A percentile compares a stretch with the other conserved stretches of the same genome.
Conservation (phyloP, 495 filamentous ascomycete species). For the Parachaetomium inaequale region DNA sequence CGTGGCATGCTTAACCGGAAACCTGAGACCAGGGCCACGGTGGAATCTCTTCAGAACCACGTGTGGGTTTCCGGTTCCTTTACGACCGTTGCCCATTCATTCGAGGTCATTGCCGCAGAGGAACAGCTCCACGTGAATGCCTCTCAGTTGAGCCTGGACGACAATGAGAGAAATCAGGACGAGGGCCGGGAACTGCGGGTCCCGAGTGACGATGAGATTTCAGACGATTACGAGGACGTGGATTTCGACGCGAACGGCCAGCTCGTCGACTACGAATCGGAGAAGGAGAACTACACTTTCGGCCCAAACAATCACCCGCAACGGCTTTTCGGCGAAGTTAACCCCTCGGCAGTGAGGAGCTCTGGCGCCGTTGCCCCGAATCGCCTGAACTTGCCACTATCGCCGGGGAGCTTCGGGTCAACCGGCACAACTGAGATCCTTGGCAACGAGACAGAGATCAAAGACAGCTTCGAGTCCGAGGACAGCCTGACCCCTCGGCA, state of each 20-base stretch:
- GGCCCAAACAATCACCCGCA: conserved; percentile 36
- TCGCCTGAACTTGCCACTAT: conserved; percentile 46
- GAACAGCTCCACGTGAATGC: conserved; percentile 51
- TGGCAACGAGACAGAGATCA: conserved; percentile 34
- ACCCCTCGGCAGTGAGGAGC: conserved; percentile 64
- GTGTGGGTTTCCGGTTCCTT: conserved; percentile 56
- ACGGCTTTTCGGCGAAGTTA: conserved; percentile 80
- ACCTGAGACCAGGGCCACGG: conserved; percentile 63
- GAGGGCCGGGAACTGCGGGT: conserved; percentile 9
- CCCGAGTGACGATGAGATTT: conserved; percentile 34
- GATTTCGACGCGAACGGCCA: conserved; percentile 31
- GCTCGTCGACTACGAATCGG: conserved; percentile 35
- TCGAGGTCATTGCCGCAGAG: conserved; percentile 50
- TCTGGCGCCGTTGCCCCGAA: conserved; percentile 41
- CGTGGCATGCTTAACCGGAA: conserved; percentile 68
- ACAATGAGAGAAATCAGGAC: conserved; percentile 26
- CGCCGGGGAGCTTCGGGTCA: conserved; percentile 27
- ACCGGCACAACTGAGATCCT: conserved; percentile 32
- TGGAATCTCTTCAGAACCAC: conserved; percentile 60
- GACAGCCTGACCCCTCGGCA: conserved; percentile 36
- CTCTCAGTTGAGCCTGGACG: conserved; percentile 65
- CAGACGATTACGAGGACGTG: conserved; percentile 47
- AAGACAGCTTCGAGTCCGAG: conserved; percentile 43
- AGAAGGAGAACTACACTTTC: conserved; percentile 44
- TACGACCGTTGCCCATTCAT: conserved; percentile 34